A percentile compares a stretch with the other conserved stretches of the same genome.
phyloP scores from a whole-genome alignment of 805 yeast genomes.

The Pichia kluyveri region DNA sequence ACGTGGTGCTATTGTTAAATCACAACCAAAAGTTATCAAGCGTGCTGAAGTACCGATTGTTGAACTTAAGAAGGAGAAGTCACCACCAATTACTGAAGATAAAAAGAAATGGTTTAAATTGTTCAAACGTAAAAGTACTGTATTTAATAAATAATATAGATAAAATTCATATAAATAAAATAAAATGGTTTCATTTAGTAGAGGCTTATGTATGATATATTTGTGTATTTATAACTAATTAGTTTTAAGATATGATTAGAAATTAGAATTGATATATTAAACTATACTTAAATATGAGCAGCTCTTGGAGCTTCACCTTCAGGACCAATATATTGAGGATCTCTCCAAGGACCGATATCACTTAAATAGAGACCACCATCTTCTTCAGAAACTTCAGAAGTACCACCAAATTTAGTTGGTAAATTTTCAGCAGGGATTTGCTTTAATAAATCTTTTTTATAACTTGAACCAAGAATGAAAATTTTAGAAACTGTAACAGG shows the following conservation, averaged over 20 bases:
- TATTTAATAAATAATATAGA: background rate
- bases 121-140: background rate
- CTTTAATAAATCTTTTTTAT: slow-evolving; percentile 73
- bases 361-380: slow-evolving; percentile 79
- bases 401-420: slow-evolving; percentile 88
- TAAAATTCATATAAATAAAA: background rate
- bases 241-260: too few relatives aligned
- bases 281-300: background rate
- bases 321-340: slow-evolving; percentile 77
- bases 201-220: too few relatives aligned
- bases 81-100: background rate
- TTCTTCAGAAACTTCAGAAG: slow-evolving; percentile 51
- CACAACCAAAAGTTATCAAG: background rate
- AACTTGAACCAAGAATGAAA: slow-evolving; percentile 72
- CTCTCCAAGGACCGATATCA: slow-evolving; percentile 98
- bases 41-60: background rate
- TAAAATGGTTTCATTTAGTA: too few relatives aligned
- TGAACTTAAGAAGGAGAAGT: background rate
- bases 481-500: slow-evolving; percentile 96
- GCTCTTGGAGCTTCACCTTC: slow-evolving; percentile 84
- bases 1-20: background rate
- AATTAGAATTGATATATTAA: too few relatives aligned
- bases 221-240: too few relatives aligned
- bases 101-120: background rate
- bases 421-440: slow-evolving; percentile 92